phyloP scores from a whole-genome alignment of 345 rosid genomes.

The Kernera saxatilis region DNA sequence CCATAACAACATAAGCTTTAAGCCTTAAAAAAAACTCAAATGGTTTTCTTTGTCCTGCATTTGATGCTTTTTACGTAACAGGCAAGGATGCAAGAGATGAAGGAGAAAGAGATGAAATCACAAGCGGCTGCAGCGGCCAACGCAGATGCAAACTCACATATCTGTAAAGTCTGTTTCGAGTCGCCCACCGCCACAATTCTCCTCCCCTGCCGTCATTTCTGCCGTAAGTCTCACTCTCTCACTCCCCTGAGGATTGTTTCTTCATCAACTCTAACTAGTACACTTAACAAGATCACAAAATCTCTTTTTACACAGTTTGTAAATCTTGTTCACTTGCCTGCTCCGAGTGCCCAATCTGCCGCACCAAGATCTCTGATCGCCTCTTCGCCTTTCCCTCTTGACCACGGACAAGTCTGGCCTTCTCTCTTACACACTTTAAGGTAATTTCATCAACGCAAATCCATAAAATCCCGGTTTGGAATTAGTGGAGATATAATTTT shows the following conservation, averaged over 20 bases:
- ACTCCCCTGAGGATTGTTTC: background rate
- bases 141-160: constrained; percentile 81
- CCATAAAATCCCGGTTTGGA: background rate
- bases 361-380: constrained; percentile 81
- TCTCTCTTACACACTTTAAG: background rate
- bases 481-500: background rate
- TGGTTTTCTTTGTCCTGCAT: background rate
- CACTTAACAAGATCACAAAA: background rate
- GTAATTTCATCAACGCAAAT: background rate
- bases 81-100: constrained; percentile 98
- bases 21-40: background rate
- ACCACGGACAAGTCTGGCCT: constrained; percentile 8
- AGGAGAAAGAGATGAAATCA: constrained; percentile 72
- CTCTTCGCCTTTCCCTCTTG: constrained; percentile 87
- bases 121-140: constrained; percentile 69
- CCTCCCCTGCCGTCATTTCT: constrained; percentile 95
- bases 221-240: constrained; percentile 51
- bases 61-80: constrained; percentile 27
- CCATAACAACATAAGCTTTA: background rate
- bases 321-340: constrained; percentile 96
- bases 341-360: constrained; percentile 95
- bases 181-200: constrained; percentile 89
- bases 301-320: constrained; percentile 62
- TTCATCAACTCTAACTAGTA: background rate
- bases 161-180: constrained; percentile 93